Base-by-base conservation (phyloP, 805 yeast genomes). In the Torulaspora indica region DNA sequence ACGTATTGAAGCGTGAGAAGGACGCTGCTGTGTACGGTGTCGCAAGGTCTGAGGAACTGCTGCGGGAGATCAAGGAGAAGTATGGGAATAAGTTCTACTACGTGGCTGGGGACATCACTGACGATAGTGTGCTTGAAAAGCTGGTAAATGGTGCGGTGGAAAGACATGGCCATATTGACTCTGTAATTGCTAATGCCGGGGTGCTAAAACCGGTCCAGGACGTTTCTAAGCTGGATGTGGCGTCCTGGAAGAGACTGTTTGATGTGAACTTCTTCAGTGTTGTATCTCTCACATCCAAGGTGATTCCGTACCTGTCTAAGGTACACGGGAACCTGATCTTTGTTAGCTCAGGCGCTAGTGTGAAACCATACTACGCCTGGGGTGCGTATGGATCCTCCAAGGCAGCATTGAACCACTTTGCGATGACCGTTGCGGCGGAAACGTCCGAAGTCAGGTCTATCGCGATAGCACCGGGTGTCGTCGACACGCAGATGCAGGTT, bases 401-500 rank as follows among this genome's bases (percentile, higher is more conserved):
- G 63, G 96, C 97, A 0, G 96, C 97, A 0, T 60, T 91, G 42
- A 89, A 91, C 63, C 89, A 82, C 55, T 74, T 88, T 40, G 80
- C 86, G 5, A 59, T 68, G 38, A 78, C 85, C 9, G 61, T 91
- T 12, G 82, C 86, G 0, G 70, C 67, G 4, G 96, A 89, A 56
- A 89, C 84, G 59, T 68, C 73, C 1, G 72, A 68, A 0, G 54
- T 60, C n/a, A 48, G 35, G 27, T 70, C 83, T 3, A 68, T 89
- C 10, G 73, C 96, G 0, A 74, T 93, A 20, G 96, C 96, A 0
- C 98, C 98, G 0, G 98, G 98, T 2, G 95, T 88, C 1, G 97
- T 93, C 2, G 87, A 87, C 58, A 91, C 98, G 0, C 71, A 70
- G 22, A 91, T 93, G 98, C 98, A 93, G 67, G 61, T 52, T 5